These are phyloP conservation scores for Theileria orientalis DNA, from an alignment of 169 alveolate genomes.

Conservation along the genomic window DNA sequence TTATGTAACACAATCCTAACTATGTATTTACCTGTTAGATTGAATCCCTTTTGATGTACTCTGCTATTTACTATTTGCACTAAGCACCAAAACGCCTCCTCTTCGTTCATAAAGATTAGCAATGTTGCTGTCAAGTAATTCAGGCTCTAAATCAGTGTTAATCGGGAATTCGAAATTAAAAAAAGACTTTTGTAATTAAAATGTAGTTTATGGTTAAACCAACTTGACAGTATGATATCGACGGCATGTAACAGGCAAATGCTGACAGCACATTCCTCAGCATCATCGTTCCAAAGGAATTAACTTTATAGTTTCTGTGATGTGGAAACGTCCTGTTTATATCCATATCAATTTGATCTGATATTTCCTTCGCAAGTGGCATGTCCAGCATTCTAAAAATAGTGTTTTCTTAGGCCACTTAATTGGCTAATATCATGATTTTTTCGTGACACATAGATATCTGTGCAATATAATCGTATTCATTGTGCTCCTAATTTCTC, in stretches of 20 bases:
- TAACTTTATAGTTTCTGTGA: conserved; percentile 68
- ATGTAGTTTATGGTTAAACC: conserved; percentile 6
- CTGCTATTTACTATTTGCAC: conserved; percentile 80
- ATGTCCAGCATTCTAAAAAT: conserved; percentile 58
- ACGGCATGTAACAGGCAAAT: conserved; percentile 81
- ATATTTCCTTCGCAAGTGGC: conserved; percentile 68
- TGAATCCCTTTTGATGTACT: conserved; percentile 72
- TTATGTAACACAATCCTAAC: not conserved
- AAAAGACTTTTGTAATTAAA: not conserved
- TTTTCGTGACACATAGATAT: not conserved
- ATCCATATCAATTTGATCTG: conserved; percentile 82
- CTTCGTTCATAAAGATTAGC: conserved; percentile 79
- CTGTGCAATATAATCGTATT: not conserved
- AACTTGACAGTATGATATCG: conserved; percentile 80
- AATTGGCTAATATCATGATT: not conserved
- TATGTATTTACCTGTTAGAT: conserved; percentile 62
- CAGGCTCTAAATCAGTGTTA: conserved; percentile 67
- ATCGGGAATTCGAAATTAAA: not conserved
- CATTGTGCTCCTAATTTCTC: not conserved
- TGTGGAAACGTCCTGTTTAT: conserved; percentile 81
- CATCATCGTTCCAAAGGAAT: conserved; percentile 65
- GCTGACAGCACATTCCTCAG: conserved; percentile 80
- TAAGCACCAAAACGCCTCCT: conserved; percentile 82
- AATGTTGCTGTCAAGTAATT: conserved; percentile 81
- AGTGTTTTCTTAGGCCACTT: not conserved